These are phyloP conservation scores for Phascolomyces articulosus DNA, from an alignment of 371 early-diverging fungal species.

Conservation along the genomic window DNA sequence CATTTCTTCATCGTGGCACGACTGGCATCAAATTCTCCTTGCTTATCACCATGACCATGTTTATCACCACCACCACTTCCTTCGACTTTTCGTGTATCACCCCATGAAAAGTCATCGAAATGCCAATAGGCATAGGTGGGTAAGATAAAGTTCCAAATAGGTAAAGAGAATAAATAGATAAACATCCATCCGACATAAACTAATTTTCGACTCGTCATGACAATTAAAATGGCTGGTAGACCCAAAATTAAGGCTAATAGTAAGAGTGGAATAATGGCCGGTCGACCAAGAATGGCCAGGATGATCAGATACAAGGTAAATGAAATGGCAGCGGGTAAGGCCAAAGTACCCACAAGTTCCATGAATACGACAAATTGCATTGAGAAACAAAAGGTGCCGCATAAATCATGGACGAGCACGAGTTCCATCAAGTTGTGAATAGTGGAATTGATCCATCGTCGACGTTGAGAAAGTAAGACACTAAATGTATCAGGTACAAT, in stretches of 20 bases:
- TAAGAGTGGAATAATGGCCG: slow-evolving; percentile 71
- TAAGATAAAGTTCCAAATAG: slow-evolving; percentile 95
- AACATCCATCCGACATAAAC: slow-evolving; percentile 96
- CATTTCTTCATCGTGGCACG: slow-evolving; percentile 65
- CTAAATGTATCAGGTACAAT: slow-evolving; percentile 82
- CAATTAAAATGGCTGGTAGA: slow-evolving; percentile 85
- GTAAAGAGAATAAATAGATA: slow-evolving; percentile 88
- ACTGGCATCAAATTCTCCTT: slow-evolving; percentile 74
- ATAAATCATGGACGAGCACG: slow-evolving; percentile 81
- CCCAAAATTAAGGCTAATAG: slow-evolving; percentile 75
- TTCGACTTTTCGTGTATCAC: slow-evolving; percentile 90
- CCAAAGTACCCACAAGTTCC: slow-evolving; percentile 85
- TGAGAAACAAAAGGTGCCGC: slow-evolving; percentile 91
- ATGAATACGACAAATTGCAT: slow-evolving; percentile 91
- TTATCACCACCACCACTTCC: slow-evolving; percentile 66
- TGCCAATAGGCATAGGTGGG: slow-evolving; percentile 99
- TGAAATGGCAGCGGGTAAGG: slow-evolving; percentile 82
- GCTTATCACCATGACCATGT: slow-evolving; percentile 73
- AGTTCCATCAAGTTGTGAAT: slow-evolving; percentile 88
- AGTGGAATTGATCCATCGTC: slow-evolving; percentile 93
- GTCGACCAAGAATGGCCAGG: slow-evolving; percentile 53
- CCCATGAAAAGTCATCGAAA: slow-evolving; percentile 99
- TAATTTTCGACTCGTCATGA: slow-evolving; percentile 87
- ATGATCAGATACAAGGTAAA: slow-evolving; percentile 63
- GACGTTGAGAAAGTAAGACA: slow-evolving; percentile 82